These are phyloP conservation scores for Dendrobium huoshanense DNA, from an alignment of 106 monocot species.

Conservation along the genomic window DNA sequence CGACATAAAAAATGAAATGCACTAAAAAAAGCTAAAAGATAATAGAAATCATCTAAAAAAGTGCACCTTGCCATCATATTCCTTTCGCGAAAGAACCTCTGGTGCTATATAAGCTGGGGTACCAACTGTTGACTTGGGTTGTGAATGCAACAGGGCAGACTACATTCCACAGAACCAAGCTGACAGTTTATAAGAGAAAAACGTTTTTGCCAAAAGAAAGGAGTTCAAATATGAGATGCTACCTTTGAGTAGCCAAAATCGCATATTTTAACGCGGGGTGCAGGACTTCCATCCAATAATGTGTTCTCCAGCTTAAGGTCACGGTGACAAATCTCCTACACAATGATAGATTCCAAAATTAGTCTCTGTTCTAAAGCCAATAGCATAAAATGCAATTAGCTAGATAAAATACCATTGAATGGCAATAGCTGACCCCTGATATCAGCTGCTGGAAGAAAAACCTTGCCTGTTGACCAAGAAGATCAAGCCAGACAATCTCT, in stretches of 20 bases:
- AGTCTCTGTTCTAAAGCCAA: background rate
- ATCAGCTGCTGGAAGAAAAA: conserved; percentile 93
- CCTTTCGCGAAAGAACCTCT: conserved; percentile 66
- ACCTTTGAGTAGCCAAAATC: conserved; percentile 98
- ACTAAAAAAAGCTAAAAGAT: background rate
- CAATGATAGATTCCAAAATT: background rate
- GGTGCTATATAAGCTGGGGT: conserved; percentile 95
- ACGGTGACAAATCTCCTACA: conserved; percentile 85
- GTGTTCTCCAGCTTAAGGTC: conserved; percentile 96
- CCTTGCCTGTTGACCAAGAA: conserved; percentile 49
- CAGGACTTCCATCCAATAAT: conserved; percentile 74
- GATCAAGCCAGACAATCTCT: background rate
- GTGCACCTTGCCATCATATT: conserved; percentile 86
- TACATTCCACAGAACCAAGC: conserved; percentile 15
- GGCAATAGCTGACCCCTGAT: conserved; percentile 87
- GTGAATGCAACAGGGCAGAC: conserved; percentile 82
- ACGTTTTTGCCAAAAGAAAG: conserved; percentile 1
- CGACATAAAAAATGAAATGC: background rate
- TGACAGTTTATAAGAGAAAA: background rate
- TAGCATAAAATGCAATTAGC: background rate
- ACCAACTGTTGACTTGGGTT: conserved; percentile 94
- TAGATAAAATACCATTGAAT: conserved; percentile 47
- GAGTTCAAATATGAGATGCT: background rate
- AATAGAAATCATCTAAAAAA: conserved; percentile 3
- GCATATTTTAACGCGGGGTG: conserved; percentile 78